Base-by-base conservation (phyloP, 768 basidiomycete genomes). In the Pulveroboletus sp. region DNA sequence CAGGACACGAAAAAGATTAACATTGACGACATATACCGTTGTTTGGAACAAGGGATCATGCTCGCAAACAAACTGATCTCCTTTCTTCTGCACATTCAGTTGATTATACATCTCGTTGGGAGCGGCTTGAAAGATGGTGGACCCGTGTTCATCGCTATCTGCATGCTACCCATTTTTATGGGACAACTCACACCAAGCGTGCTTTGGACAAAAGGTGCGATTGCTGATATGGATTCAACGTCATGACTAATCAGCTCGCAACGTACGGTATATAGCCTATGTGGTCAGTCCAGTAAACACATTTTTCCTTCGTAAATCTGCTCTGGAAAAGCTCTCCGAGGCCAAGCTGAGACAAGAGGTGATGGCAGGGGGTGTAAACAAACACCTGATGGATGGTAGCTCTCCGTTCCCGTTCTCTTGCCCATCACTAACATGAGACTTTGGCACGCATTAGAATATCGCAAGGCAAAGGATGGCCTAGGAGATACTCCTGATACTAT, bases 61-160 rank as follows among this genome's bases (percentile, higher is more conserved):
- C 25, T 66, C 5, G 23, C 43, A 32, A 53, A 52, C 25, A 14
- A 40, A 4, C 16, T 17, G 12, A 17, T 57, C 24, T 66, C 64
- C 21, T 49, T 58, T 23, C 21, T 63, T 31, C 46, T 64, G 33
- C 63, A 64, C n/a, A 47, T 63, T n/a, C 61, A 40, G 5, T 36
- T 64, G 32, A 47, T 66, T 1, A 10, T 21, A 19, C 41, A 56
- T 21, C 41, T 66, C 19, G 23, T 63, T 14, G 59, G 56, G 16
- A 46, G 25, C 13, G 45, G 47, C 16, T 39, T 61, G 14, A 17
- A 37, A 2, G 48, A 50, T 8, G 61, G 61, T 17, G 63, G 63
- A 0, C 61, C 56, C 39, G 20, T 53, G 2, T 63, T 56, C n/a
- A 34, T 66, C 12, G 42, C 40, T 17, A 16, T 66, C 23, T 63